phyloP scores from a whole-genome alignment of 208 protist genomes.

The Trypanosoma cruzi region DNA sequence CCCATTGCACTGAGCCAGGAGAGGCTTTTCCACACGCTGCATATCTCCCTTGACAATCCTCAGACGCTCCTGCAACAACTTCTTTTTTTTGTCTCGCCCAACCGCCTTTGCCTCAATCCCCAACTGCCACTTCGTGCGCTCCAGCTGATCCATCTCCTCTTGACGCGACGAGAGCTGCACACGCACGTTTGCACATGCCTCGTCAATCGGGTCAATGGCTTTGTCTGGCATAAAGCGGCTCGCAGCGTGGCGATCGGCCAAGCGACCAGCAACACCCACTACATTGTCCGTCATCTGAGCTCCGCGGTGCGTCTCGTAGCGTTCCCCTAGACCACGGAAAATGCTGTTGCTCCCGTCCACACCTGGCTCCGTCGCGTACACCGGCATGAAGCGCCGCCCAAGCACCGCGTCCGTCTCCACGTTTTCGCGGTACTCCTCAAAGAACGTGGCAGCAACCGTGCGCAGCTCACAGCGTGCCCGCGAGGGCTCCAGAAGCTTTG shows the following conservation, averaged over 20 bases:
- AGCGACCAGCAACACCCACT: conserved; percentile 84
- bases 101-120: conserved; percentile 94
- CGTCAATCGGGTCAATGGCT: conserved; percentile 98
- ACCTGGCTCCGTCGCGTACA: conserved; percentile 95
- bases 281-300: conserved; percentile 90
- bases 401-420: conserved; percentile 99
- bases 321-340: conserved; percentile 95
- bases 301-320: conserved; percentile 94
- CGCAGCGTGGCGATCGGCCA: conserved; percentile 96
- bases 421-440: conserved; percentile 97
- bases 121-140: conserved; percentile 87
- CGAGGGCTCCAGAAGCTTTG: conserved; percentile 99
- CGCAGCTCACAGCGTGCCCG: conserved; percentile 96
- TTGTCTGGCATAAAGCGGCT: conserved; percentile 99
- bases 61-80: conserved; percentile 61
- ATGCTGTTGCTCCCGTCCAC: conserved; percentile 98
- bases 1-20: conserved; percentile 82
- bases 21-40: conserved; percentile 66
- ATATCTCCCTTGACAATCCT: conserved; percentile 77
- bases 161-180: conserved; percentile 97
- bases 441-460: conserved; percentile 97
- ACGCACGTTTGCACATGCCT: conserved; percentile 93
- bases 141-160: conserved; percentile 94
- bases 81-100: conserved; percentile 92
- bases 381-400: conserved; percentile 98